These are phyloP conservation scores for Penstemon eatonii DNA, from an alignment of 257 asterid genomes.

Conservation along the genomic window DNA sequence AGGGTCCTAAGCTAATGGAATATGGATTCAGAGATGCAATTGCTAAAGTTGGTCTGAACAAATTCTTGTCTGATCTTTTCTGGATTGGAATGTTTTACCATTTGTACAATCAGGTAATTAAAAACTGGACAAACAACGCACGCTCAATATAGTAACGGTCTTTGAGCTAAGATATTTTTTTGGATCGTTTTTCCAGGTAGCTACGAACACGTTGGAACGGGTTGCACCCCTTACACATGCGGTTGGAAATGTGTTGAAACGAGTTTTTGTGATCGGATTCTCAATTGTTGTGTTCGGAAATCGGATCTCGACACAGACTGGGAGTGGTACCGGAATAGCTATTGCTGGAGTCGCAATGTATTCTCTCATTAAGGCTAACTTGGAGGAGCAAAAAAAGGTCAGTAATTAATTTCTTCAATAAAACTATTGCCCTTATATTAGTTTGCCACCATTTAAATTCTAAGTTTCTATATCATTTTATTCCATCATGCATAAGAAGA, in stretches of 20 bases:
- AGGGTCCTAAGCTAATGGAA: slow-evolving; percentile 61
- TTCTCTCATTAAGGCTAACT: slow-evolving; percentile 61
- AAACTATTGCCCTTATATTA: neutral
- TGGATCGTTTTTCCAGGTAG: slow-evolving; percentile 38
- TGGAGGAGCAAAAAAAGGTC: slow-evolving; percentile 54
- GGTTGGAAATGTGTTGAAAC: slow-evolving; percentile 59
- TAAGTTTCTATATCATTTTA: no score
- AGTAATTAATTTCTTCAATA: neutral
- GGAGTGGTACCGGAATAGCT: slow-evolving; percentile 62
- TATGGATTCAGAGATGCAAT: slow-evolving; percentile 58
- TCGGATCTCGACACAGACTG: slow-evolving; percentile 63
- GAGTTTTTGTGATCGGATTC: slow-evolving; percentile 65
- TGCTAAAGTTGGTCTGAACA: slow-evolving; percentile 61
- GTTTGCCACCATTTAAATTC: no score
- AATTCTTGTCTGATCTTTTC: slow-evolving; percentile 62
- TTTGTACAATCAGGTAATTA: slow-evolving; percentile 57
- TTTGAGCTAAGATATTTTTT: no score
- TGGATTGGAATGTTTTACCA: slow-evolving; percentile 74
- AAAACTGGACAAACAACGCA: no score
- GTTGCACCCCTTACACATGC: slow-evolving; percentile 68
- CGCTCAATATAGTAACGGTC: no score
- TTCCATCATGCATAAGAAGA: no score
- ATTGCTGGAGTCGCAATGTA: slow-evolving; percentile 66
- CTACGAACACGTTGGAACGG: slow-evolving; percentile 62
- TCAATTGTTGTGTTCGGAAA: slow-evolving; percentile 64